Evolutionary conservation across 225 moss, liverwort and hornwort species (phyloP).

Genomic region (Bryoerythrophyllum caledonicum): DNA sequence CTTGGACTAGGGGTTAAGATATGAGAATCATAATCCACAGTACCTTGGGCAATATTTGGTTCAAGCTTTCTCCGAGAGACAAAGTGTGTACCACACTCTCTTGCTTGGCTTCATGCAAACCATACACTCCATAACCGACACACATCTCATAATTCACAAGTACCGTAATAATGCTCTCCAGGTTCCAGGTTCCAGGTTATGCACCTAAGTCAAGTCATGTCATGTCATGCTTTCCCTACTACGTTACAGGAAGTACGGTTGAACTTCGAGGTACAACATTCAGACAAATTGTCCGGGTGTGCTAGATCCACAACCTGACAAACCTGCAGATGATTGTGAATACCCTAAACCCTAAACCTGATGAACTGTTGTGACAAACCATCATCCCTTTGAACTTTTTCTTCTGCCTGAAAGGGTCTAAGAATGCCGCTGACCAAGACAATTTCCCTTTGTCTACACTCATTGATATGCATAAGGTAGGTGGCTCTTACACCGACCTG

Average conservation of each 20-base stretch:
- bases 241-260: too few relatives aligned
- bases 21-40: too few relatives aligned
- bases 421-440: not conserved
- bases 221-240: not conserved
- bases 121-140: not conserved
- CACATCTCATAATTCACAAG: not conserved
- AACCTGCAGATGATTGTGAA: not conserved
- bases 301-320: too few relatives aligned
- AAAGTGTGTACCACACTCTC: not conserved
- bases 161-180: too few relatives aligned
- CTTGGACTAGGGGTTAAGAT: too few relatives aligned
- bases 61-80: too few relatives aligned
- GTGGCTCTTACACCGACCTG: too few relatives aligned
- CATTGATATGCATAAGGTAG: not conserved
- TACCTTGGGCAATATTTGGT: too few relatives aligned
- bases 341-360: too few relatives aligned
- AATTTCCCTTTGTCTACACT: not conserved
- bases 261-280: too few relatives aligned
- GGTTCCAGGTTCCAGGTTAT: not conserved
- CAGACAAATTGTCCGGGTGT: too few relatives aligned
- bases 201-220: not conserved
- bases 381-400: not conserved
- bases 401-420: not conserved
- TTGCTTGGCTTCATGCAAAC: not conserved
- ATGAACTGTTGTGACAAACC: not conserved